Base-by-base conservation (phyloP, 1,284 basidiomycete species). In the Ceratobasidium sp. region DNA sequence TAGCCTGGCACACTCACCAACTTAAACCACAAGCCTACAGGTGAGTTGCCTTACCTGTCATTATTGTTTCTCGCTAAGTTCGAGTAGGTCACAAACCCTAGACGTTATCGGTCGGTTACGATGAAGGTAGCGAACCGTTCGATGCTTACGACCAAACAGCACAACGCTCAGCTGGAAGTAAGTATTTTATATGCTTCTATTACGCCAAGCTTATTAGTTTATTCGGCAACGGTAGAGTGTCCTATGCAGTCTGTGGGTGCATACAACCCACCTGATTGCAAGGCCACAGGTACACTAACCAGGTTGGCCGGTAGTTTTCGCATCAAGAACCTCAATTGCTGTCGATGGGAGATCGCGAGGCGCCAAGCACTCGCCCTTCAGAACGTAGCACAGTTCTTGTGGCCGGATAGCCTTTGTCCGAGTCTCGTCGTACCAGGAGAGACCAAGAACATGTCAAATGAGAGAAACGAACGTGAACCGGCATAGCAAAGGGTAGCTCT, bases 1-100 rank as follows among this genome's bases (percentile, higher is more conserved):
- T 88, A 5, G 84, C 84, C 13, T 89, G 88, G 33, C 33, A 33
- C 33, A 33, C 33, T 33, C 33, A 33, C 33, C 33, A 88, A 66
- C 83, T 88, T 33, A 83, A 83, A 78, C 82, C 82, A 7, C 73
- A 77, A 17, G 80, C 77, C 13, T 88, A 88, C 75, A 61, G 77
- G 46, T 75, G 33, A 23, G 17, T 38, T 26, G 9, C 56, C 4
- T 50, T 23, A 13, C 33, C 33, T 33, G 33, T 33, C 33, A 33
- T 33, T 33, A 33, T 33, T 33, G 33, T 33, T 33, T 33, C 33
- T 33, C 33, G 40, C 54, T 56, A 17, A 56, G 20, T n/a, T 26
- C 50, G 33, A 42, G 10, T 44, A 70, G 68, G 10, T 12, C 20
- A 4, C 78, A 81, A 26, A 81, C 79, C 4, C 48, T 79, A 4